These are phyloP conservation scores for Setomelanomma holmii DNA, from an alignment of 2,329 filamentous ascomycete species.

Conservation along the genomic window DNA sequence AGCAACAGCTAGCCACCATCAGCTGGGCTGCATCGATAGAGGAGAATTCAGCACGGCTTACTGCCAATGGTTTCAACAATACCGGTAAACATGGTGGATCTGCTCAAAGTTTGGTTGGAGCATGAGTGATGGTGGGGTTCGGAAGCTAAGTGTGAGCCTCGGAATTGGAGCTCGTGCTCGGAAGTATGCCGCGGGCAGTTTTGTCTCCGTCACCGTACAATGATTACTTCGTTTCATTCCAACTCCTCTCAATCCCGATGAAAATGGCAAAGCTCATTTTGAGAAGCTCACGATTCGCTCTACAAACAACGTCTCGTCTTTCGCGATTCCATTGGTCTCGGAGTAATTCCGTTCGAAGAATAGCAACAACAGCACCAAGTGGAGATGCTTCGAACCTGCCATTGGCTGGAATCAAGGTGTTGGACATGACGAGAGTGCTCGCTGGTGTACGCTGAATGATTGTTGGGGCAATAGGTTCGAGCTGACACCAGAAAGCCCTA, in stretches of 20 bases:
- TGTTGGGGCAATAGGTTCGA: not conserved
- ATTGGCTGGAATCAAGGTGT: slow-evolving; percentile 82
- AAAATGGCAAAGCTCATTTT: slow-evolving; percentile 21
- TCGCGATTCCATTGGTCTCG: slow-evolving; percentile 16
- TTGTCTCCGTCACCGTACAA: not conserved
- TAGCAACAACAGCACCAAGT: slow-evolving; percentile 51
- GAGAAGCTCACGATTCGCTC: slow-evolving; percentile 21
- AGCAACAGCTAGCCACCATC: slow-evolving; percentile 72
- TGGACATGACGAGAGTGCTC: slow-evolving; percentile 96
- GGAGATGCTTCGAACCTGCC: slow-evolving; percentile 64
- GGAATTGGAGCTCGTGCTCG: slow-evolving; percentile 19
- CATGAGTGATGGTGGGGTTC: slow-evolving; percentile 27
- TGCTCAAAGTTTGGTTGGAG: slow-evolving; percentile 14
- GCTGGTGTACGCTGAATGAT: slow-evolving; percentile 74
- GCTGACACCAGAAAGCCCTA: slow-evolving; percentile 71
- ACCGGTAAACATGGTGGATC: slow-evolving; percentile 84
- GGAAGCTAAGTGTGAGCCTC: slow-evolving; percentile 26
- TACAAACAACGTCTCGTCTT: slow-evolving; percentile 8
- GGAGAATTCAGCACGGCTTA: slow-evolving; percentile 54
- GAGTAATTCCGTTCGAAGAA: slow-evolving; percentile 33
- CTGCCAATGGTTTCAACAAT: slow-evolving; percentile 74
- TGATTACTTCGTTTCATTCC: too few relatives aligned
- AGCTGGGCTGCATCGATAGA: slow-evolving; percentile 28
- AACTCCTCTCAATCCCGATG: slow-evolving; percentile 1
- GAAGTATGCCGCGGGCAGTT: slow-evolving; percentile 15